These are phyloP conservation scores for Cadophora luteo-olivacea DNA, from an alignment of 2,329 filamentous ascomycete genomes.

Conservation along the genomic window DNA sequence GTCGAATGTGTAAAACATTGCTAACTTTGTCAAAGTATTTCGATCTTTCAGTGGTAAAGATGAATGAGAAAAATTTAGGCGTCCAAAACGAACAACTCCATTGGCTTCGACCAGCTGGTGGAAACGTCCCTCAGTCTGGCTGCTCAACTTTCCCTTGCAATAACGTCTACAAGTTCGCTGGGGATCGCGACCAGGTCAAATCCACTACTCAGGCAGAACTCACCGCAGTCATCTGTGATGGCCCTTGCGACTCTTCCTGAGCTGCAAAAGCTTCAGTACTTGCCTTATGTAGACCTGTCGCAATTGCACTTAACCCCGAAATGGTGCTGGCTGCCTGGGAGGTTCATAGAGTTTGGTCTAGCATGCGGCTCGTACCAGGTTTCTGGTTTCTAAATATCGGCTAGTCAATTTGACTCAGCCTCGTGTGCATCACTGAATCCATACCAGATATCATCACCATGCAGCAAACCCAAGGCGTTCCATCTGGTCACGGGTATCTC, in stretches of 20 bases:
- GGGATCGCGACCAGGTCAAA: neutral
- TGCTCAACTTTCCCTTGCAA: neutral
- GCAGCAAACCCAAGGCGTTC: too few species aligned
- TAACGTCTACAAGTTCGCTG: neutral
- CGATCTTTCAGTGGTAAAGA: neutral
- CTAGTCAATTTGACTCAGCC: too few species aligned
- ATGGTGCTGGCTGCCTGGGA: neutral
- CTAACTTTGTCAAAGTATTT: neutral
- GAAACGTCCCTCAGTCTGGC: neutral
- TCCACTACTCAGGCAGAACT: neutral
- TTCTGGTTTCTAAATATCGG: neutral
- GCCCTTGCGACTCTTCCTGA: neutral
- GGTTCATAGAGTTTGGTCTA: neutral
- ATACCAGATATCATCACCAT: neutral
- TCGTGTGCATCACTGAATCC: too few species aligned
- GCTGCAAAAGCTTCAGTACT: neutral
- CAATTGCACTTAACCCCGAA: neutral
- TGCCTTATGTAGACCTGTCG: neutral
- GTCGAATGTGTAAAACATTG: too few species aligned
- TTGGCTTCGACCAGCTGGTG: neutral
- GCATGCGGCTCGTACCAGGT: too few species aligned
- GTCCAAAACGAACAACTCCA: neutral
- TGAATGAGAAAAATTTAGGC: neutral
- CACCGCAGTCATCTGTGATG: neutral
- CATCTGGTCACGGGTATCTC: neutral